Percentiles rank a stretch among this genome's conserved stretches.
Conservation (phyloP, 805 yeast species). For the Maudiozyma pseudohumilis region DNA sequence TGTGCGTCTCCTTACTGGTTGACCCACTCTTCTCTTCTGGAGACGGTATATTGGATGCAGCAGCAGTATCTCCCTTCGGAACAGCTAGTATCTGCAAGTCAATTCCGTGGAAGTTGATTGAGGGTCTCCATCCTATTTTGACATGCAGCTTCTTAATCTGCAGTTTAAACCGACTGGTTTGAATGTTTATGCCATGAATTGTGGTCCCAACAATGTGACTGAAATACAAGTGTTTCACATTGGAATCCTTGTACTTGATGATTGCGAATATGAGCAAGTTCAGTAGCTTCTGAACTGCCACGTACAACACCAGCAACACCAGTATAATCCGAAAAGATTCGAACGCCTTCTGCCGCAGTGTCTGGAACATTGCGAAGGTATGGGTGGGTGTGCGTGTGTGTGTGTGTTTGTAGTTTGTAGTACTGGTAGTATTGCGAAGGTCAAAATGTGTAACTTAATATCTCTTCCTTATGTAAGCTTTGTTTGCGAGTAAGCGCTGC, state of each 20-base stretch:
- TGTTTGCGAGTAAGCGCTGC: no score
- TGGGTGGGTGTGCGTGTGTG: not conserved
- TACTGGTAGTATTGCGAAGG: not conserved
- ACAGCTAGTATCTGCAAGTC: conserved; percentile 5
- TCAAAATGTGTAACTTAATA: no score
- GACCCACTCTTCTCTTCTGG: not conserved
- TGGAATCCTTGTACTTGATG: conserved; percentile 2
- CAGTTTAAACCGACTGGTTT: conserved; percentile 9
- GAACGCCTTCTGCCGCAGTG: conserved; percentile 2
- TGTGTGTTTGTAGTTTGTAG: not conserved
- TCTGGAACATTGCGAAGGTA: not conserved
- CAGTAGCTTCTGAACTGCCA: conserved; percentile 2
- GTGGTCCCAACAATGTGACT: conserved; percentile 14
- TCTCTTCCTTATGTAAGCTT: no score
- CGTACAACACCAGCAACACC: conserved; percentile 1
- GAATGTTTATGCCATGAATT: conserved; percentile 8
- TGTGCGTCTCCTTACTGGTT: not conserved
- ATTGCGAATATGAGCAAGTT: conserved; percentile 1
- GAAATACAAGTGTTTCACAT: conserved; percentile 10
- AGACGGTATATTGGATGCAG: conserved; percentile 2
- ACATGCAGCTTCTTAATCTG: conserved; percentile 12
- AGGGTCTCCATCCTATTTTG: conserved; percentile 14
- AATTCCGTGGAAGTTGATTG: conserved; percentile 14
- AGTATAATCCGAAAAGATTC: not conserved
- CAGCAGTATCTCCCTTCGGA: not conserved